Percentiles rank a stretch among this genome's conserved stretches.
phyloP scores from a whole-genome alignment of 306 rosid species.

The Lupinus albus region DNA sequence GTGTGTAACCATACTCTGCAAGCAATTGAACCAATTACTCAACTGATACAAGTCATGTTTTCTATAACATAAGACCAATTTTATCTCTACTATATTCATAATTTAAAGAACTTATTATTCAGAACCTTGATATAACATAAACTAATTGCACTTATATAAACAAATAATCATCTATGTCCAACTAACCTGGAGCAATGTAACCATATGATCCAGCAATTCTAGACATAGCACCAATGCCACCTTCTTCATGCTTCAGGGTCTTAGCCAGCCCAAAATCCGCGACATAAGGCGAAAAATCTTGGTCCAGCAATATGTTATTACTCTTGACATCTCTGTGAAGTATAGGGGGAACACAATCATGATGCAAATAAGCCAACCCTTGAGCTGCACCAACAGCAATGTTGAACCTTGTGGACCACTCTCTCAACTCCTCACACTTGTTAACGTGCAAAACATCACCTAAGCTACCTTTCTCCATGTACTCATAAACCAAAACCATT shows the following conservation, averaged over 20 bases:
- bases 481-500: conserved; percentile 71
- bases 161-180: too few relatives aligned
- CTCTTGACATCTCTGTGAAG: conserved; percentile 93
- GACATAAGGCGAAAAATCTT: conserved; percentile 59
- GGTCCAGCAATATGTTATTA: conserved; percentile 74
- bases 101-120: neutral
- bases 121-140: neutral
- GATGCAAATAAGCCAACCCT: conserved; percentile 80
- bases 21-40: conserved; percentile 24
- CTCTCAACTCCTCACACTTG: conserved; percentile 42
- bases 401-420: conserved; percentile 57
- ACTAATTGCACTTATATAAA: neutral
- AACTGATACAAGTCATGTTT: neutral
- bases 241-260: conserved; percentile 48
- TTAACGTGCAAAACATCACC: conserved; percentile 70
- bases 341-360: conserved; percentile 70
- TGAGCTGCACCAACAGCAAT: conserved; percentile 73
- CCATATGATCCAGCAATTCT: conserved; percentile 81
- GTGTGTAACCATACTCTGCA: conserved; percentile 69
- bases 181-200: conserved; percentile 80
- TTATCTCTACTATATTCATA: neutral
- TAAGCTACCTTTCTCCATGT: conserved; percentile 77
- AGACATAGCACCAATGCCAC: conserved; percentile 52
- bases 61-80: neutral
- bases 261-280: conserved; percentile 90